Percentiles rank a stretch among this genome's conserved stretches.
Conservation (phyloP, 2,329 filamentous ascomycete species). For the Ophiocordyceps robertsii region DNA sequence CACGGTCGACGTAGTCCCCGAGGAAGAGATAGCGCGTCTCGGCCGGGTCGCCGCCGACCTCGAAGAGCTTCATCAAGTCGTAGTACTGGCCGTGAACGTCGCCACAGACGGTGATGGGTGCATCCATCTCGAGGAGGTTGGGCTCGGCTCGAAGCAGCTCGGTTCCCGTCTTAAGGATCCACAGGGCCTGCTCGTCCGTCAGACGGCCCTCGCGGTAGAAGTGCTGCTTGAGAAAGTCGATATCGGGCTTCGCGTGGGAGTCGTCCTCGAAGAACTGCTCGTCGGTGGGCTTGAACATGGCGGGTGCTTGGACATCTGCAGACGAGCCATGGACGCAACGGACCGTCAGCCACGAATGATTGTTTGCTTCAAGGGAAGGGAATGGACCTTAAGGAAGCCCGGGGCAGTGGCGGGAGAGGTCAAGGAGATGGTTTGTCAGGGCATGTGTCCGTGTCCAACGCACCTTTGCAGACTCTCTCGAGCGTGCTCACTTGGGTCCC, state of each 20-base stretch:
- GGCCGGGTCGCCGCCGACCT: conserved; percentile 90
- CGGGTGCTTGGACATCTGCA: conserved; percentile 96
- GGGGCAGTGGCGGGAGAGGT: too few species aligned
- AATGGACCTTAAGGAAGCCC: not conserved
- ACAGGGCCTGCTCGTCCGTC: conserved; percentile 93
- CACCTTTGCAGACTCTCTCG: conserved; percentile 98
- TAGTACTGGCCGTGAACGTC: conserved; percentile 99
- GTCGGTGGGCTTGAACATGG: conserved; percentile 82
- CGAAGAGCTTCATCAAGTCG: conserved; percentile 98
- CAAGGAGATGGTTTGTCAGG: not conserved
- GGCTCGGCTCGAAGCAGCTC: conserved; percentile 82
- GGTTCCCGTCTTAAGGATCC: conserved; percentile 80
- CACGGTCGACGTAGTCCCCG: conserved; percentile 94
- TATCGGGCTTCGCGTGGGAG: conserved; percentile 76
- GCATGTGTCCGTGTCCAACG: conserved; percentile 7
- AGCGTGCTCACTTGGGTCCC: conserved; percentile 86
- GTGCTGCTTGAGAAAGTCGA: conserved; percentile 92
- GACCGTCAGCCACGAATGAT: conserved; percentile 4
- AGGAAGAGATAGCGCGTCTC: conserved; percentile 96
- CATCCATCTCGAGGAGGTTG: conserved; percentile 97
- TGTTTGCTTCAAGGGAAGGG: too few species aligned
- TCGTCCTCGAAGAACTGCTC: conserved; percentile 89
- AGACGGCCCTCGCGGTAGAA: conserved; percentile 95
- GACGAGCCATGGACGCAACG: not conserved
- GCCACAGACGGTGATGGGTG: conserved; percentile 95